These are phyloP conservation scores for Aspergillus persii DNA, from an alignment of 2,329 filamentous ascomycete species.

Conservation along the genomic window DNA sequence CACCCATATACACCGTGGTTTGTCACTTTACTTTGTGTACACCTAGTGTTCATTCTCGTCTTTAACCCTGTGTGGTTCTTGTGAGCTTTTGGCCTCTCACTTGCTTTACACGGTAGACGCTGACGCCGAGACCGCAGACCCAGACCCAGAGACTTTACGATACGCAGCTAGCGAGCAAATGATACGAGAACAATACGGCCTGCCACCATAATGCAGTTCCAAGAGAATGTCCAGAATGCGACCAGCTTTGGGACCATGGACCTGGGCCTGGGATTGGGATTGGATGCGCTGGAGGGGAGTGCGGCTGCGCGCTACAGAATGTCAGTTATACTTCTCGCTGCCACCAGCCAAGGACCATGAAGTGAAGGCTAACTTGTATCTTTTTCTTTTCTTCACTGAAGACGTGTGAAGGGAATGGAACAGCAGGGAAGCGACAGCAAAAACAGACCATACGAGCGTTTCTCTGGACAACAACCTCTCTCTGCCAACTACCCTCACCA, in stretches of 20 bases:
- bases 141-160: not conserved
- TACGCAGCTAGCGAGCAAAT: not conserved
- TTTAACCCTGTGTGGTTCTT: no score
- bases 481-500: not conserved
- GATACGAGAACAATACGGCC: not conserved
- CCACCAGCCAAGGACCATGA: not conserved
- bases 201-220: no score
- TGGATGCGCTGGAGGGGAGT: not conserved
- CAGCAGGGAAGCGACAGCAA: not conserved
- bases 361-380: not conserved
- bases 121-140: not conserved
- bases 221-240: no score
- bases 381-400: not conserved
- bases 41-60: not conserved
- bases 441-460: not conserved
- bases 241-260: no score
- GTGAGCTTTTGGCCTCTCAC: not conserved
- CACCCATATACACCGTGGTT: not conserved
- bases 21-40: not conserved
- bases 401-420: not conserved
- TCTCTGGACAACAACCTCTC: no score
- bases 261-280: no score
- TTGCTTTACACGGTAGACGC: not conserved
- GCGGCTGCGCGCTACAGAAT: no score
- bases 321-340: not conserved